Evolutionary conservation across 139 green algal species (phyloP).

Genomic region (Monoraphidium neglectum): DNA sequence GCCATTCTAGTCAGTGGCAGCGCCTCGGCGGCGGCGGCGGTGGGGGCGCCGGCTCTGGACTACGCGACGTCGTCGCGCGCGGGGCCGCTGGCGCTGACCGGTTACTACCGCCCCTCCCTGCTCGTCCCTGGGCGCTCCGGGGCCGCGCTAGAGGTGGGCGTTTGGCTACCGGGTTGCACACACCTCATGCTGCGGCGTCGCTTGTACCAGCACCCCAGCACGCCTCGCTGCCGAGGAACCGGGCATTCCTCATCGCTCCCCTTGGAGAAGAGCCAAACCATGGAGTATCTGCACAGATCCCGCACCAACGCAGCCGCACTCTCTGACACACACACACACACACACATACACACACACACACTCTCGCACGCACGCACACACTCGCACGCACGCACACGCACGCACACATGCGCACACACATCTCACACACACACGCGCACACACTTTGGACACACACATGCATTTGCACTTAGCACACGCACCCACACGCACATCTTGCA

Average conservation of each 20-base stretch:
- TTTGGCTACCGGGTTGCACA: not conserved
- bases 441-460: not conserved
- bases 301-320: not conserved
- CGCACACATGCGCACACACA: not conserved
- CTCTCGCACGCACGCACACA: too few species aligned
- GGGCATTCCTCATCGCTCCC: too few species aligned
- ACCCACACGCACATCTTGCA: not conserved
- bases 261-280: not conserved
- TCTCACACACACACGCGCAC: not conserved
- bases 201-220: not conserved
- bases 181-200: not conserved
- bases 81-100: constrained; percentile 58
- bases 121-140: constrained; percentile 9
- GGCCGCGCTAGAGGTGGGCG: constrained; percentile 45
- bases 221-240: not conserved
- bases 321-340: too few species aligned
- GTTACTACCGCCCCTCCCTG: constrained; percentile 69
- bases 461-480: not conserved
- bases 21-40: not conserved
- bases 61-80: constrained; percentile 29
- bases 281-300: not conserved
- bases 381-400: too few species aligned
- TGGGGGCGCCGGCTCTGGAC: not conserved
- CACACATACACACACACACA: too few species aligned
- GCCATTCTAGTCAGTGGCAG: not conserved